phyloP scores from a whole-genome alignment of 495 filamentous ascomycete genomes.

The Jackrogersella multiformis region DNA sequence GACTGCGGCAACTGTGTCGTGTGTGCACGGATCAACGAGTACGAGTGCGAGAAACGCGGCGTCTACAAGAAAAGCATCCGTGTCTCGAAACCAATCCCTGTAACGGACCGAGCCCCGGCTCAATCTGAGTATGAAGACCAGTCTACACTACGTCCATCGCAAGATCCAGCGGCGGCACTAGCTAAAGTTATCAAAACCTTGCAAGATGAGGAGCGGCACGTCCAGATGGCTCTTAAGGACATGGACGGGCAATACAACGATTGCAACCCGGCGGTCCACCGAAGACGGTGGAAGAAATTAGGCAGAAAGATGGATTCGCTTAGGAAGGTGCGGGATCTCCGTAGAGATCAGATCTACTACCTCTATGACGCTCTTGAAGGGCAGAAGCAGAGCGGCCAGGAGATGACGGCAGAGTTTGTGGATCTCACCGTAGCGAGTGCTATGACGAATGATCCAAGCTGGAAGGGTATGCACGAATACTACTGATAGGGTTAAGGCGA shows the following conservation, averaged over 20 bases:
- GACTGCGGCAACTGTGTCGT: constrained; percentile 76
- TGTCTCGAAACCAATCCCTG: constrained; percentile 74
- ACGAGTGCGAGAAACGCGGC: constrained; percentile 44
- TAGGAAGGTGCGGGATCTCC: constrained; percentile 72
- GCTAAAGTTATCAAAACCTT: constrained; percentile 81
- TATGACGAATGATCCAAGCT: constrained; percentile 48
- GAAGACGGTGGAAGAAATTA: constrained; percentile 69
- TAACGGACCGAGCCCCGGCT: constrained; percentile 67
- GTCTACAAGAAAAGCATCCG: constrained; percentile 63
- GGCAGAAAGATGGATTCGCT: constrained; percentile 71
- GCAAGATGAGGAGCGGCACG: constrained; percentile 82
- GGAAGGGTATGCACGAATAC: constrained; percentile 51
- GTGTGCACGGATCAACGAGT: constrained; percentile 68
- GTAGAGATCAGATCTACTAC: constrained; percentile 87
- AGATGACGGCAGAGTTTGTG: constrained; percentile 72
- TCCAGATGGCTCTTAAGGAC: constrained; percentile 71
- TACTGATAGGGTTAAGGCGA: constrained; percentile 20
- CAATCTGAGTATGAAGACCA: constrained; percentile 66
- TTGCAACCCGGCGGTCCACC: constrained; percentile 74
- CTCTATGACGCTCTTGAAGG: constrained; percentile 92
- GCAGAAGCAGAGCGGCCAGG: constrained; percentile 69
- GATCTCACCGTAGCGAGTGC: constrained; percentile 69
- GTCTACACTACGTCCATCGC: constrained; percentile 78
- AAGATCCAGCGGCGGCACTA: constrained; percentile 77
- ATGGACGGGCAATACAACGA: constrained; percentile 70